Conservation (phyloP, 2,329 filamentous ascomycete genomes). For the Amesomyces nigricolor region DNA sequence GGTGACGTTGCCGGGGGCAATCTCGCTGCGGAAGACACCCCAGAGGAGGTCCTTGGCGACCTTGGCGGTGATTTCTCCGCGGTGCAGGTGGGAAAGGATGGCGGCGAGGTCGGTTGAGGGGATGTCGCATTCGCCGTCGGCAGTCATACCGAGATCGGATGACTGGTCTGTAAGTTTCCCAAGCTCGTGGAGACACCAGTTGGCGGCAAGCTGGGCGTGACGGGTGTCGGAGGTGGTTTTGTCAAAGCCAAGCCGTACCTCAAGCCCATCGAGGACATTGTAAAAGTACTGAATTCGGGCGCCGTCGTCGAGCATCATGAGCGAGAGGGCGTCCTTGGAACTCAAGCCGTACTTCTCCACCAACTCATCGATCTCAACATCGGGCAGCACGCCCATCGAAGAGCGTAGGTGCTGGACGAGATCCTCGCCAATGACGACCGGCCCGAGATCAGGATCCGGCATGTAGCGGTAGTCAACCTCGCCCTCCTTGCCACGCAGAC, state of each 20-base stretch:
- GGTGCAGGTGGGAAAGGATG: conserved; percentile 45
- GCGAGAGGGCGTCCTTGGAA: conserved; percentile 73
- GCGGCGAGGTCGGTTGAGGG: conserved; percentile 45
- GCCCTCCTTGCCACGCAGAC: conserved; percentile 86
- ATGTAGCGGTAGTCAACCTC: conserved; percentile 98
- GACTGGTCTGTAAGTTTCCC: conserved; percentile 58
- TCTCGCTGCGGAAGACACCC: conserved; percentile 43
- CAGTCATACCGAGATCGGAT: conserved; percentile 32
- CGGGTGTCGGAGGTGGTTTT: conserved; percentile 23
- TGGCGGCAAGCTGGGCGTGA: conserved; percentile 47
- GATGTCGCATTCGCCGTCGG: conserved; percentile 46
- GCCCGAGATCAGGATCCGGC: conserved; percentile 87
- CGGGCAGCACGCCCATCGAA: conserved; percentile 66
- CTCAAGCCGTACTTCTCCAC: conserved; percentile 61
- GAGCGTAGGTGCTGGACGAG: conserved; percentile 58
- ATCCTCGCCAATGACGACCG: conserved; percentile 67
- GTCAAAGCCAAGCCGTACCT: conserved; percentile 22
- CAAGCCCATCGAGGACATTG: conserved; percentile 51
- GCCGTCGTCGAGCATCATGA: conserved; percentile 72
- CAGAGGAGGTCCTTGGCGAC: conserved; percentile 55
- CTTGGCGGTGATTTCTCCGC: conserved; percentile 47
- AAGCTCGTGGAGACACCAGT: conserved; percentile 71
- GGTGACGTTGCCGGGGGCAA: conserved; percentile 35
- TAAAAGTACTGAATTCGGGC: conserved; percentile 78
- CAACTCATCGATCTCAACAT: conserved; percentile 60